Conservation (phyloP, 164 flowering plant genomes). For the Santalum album region DNA sequence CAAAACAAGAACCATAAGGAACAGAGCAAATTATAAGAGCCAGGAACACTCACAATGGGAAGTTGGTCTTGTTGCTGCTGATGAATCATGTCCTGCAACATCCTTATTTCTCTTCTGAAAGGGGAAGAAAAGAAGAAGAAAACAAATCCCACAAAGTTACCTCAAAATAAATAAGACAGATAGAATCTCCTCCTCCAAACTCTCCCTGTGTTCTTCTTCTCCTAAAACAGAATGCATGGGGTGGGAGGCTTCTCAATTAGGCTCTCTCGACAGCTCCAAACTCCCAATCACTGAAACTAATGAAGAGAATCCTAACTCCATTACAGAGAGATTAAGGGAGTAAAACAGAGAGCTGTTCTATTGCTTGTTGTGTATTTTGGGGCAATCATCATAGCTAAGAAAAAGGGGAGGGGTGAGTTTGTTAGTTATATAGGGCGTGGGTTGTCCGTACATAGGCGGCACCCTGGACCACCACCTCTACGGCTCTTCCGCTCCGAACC, state of each 20-base stretch:
- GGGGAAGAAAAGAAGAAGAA: background rate
- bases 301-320: background rate
- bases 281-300: no score
- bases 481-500: background rate
- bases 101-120: conserved; percentile 4
- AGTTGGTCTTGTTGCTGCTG: conserved; percentile 32
- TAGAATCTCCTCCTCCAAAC: no score
- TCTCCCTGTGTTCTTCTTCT: no score
- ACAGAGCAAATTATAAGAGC: no score
- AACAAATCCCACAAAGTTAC: background rate
- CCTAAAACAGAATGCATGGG: no score
- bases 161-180: background rate
- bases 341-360: no score
- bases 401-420: conserved; percentile 16
- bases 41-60: conserved; percentile 26
- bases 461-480: background rate
- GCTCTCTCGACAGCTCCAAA: no score
- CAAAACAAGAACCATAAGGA: no score
- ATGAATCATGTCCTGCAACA: conserved; percentile 35
- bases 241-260: no score
- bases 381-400: no score
- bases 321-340: background rate
- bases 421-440: conserved; percentile 6
- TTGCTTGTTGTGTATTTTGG: no score
- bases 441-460: conserved; percentile 2